Percentiles rank a stretch among this genome's conserved stretches.
Evolutionary conservation across 306 rosid genomes (phyloP).

Genomic region (Lagenaria siceraria): DNA sequence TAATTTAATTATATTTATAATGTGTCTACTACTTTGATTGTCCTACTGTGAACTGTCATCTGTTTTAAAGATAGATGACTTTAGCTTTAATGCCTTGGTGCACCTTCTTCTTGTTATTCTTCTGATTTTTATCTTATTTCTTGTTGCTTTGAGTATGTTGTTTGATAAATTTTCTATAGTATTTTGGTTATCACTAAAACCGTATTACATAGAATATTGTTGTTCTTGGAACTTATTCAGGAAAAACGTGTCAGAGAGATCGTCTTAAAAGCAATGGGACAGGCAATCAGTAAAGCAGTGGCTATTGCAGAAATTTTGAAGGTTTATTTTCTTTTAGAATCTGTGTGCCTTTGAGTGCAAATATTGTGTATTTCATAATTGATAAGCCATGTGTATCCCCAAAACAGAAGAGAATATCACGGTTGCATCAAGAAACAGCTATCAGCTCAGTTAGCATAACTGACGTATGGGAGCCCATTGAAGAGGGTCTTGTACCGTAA

Average conservation of each 20-base stretch:
- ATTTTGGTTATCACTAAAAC: neutral
- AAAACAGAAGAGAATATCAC: conserved; percentile 63
- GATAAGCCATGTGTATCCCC: neutral
- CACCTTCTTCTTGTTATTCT: neutral
- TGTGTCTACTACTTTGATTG: neutral
- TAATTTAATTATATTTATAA: too few relatives aligned
- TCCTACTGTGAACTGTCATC: neutral
- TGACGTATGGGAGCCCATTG: conserved; percentile 96
- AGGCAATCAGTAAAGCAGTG: conserved; percentile 96
- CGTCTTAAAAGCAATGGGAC: conserved; percentile 97
- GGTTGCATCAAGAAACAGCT: conserved; percentile 68
- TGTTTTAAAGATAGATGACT: neutral
- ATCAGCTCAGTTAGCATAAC: conserved; percentile 94
- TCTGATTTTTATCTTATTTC: neutral
- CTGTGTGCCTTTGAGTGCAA: neutral
- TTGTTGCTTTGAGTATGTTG: neutral
- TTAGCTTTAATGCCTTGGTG: neutral
- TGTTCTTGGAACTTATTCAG: conserved; percentile 23
- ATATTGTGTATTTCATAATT: neutral
- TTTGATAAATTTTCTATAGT: neutral
- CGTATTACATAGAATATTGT: neutral
- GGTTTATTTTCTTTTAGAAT: conserved; percentile 27
- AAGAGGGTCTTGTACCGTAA: conserved; percentile 98
- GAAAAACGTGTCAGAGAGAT: conserved; percentile 76
- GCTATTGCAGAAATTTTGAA: conserved; percentile 86